Evolutionary conservation across 2,329 filamentous ascomycete species (phyloP).

Genomic region (Venturia pyrina): DNA sequence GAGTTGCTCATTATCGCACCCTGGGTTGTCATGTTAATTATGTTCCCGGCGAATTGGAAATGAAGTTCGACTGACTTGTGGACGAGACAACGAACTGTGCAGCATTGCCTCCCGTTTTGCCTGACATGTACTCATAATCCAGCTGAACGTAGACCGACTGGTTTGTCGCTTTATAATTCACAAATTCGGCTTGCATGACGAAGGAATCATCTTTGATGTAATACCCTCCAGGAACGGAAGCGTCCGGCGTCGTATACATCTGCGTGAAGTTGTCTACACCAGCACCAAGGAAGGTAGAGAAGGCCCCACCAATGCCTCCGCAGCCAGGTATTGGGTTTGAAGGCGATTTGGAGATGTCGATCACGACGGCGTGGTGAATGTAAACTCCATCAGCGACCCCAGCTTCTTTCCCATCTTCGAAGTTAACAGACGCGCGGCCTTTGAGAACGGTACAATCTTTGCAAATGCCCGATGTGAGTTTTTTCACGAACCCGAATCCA

Average conservation of each 20-base stretch:
- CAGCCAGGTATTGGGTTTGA: background rate
- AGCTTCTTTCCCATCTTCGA: background rate
- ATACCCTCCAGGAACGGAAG: too few relatives aligned
- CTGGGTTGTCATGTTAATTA: too few relatives aligned
- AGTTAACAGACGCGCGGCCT: background rate
- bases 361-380: slow-evolving; percentile 1
- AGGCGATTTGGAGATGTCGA: background rate
- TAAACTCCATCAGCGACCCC: background rate
- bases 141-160: background rate
- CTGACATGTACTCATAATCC: background rate
- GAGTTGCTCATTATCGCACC: too few relatives aligned
- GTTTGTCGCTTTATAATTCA: background rate
- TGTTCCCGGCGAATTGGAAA: background rate
- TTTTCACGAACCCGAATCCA: background rate
- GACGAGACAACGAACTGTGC: too few relatives aligned
- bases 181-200: background rate
- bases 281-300: background rate
- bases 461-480: background rate
- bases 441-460: background rate
- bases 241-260: too few relatives aligned
- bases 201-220: background rate
- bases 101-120: background rate
- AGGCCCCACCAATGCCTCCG: too few relatives aligned
- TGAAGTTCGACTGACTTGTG: too few relatives aligned
- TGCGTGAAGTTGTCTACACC: too few relatives aligned